Percentiles rank a stretch among this genome's conserved stretches.
Conservation (phyloP, 805 yeast species). For the Wickerhamomyces rabaulensis region DNA sequence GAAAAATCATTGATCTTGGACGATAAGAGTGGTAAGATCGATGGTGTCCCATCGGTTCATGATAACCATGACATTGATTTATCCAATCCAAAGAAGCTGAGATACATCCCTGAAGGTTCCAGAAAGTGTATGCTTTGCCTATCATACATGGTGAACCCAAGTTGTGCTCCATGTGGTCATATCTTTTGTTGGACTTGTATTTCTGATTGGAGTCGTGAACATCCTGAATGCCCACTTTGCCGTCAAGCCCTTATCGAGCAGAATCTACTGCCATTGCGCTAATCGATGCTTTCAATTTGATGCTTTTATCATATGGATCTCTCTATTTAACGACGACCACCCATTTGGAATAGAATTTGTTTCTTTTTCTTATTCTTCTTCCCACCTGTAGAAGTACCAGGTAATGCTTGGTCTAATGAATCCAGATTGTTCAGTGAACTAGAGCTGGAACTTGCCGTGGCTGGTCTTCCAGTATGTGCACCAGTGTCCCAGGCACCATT, state of each 20-base stretch:
- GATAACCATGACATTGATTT: constrained; percentile 41
- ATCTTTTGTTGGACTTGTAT: constrained; percentile 90
- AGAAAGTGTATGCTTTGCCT: constrained; percentile 83
- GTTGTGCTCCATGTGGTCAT: constrained; percentile 90
- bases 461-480: constrained; percentile 1
- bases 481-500: constrained; percentile 30
- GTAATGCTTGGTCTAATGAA: constrained; percentile 16
- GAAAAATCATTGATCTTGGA: not conserved
- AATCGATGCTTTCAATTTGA: not conserved
- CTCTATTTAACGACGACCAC: constrained; percentile 30
- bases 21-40: constrained; percentile 6
- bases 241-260: constrained; percentile 53
- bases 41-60: constrained; percentile 6
- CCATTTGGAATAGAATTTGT: constrained; percentile 47
- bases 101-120: constrained; percentile 65
- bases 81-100: constrained; percentile 48
- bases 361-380: constrained; percentile 43
- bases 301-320: not conserved
- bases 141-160: constrained; percentile 72
- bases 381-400: constrained; percentile 14
- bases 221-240: constrained; percentile 89
- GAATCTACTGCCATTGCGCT: constrained; percentile 21
- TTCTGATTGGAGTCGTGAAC: constrained; percentile 82
- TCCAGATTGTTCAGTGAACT: constrained; percentile 8
- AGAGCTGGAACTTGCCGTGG: constrained; percentile 12